Evolutionary conservation across 75 land plant species (phyloP), one percentile per base, ranked within the genome.

Genomic region (Cryptomeria japonica): DNA sequence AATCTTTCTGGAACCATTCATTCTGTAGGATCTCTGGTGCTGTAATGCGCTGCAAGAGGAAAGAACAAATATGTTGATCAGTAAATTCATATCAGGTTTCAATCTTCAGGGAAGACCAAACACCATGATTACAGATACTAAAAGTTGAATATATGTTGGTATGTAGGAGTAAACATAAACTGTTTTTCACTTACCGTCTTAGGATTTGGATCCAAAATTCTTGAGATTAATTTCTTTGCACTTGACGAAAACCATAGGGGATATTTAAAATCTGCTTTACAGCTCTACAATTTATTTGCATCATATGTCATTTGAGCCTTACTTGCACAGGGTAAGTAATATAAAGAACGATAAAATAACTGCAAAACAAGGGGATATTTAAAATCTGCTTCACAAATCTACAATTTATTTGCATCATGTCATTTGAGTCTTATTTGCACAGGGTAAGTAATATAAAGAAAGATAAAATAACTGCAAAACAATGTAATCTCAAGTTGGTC

Each of bases 201-300:
- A 70, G 99, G 99, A 82, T 98, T 93, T 64, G 99, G 99, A 80
- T 96, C 96, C 72, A 98, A 88, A 87, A 98, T 94, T 85, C 94
- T 95, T 28, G 87, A 86, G 47, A 98, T 92, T 84, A 98, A 41
- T 31, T 93, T 95, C 90, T 90, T 95, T 46, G 96, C 94, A 88
- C 92, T 92, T 83, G 96, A 79, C 61, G 99, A 97, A 90, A 98
- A 97, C 96, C 96, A 98, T 25, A 94, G 55, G 55, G 99, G 99
- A 85, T 92, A 97, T 25, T 93, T 76, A 84, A 97, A 96, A 34
- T 96, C 96, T 75, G 99, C 99, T 86, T 89, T 95, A 11, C 83
- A 86, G 34, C 97, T 98, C 99, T 98, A 93, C 55, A 89, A 84
- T 16, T 47, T 32, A 72, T 72, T 72, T 72, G 76, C 76, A 31